Evolutionary conservation across 108 stramenopile species (phyloP).

Genomic region (Skeletonema grethae): DNA sequence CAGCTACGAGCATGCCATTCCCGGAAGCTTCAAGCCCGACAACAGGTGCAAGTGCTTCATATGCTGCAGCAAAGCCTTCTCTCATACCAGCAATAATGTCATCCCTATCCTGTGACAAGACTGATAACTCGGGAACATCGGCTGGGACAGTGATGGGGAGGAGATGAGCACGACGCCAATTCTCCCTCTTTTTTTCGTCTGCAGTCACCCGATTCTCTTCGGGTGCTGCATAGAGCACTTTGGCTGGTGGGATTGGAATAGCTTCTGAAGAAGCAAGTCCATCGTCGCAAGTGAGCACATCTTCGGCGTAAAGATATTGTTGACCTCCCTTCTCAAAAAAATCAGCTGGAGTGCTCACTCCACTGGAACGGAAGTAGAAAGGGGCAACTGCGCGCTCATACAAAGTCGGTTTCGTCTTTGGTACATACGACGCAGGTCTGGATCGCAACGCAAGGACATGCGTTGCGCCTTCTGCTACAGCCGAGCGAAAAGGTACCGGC

Average conservation of each 20-base stretch:
- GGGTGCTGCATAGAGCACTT: constrained; percentile 63
- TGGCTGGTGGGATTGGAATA: constrained; percentile 70
- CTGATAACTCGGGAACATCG: constrained; percentile 57
- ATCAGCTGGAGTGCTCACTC: constrained; percentile 57
- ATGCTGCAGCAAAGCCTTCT: constrained; percentile 74
- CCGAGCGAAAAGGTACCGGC: constrained; percentile 76
- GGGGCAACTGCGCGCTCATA: constrained; percentile 78
- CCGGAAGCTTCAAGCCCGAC: constrained; percentile 31
- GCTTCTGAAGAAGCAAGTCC: constrained; percentile 43
- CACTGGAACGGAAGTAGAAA: constrained; percentile 72
- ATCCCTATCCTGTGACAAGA: constrained; percentile 64
- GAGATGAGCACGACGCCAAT: constrained; percentile 73
- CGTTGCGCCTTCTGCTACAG: constrained; percentile 80
- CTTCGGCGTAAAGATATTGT: constrained; percentile 82
- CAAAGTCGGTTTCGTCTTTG: constrained; percentile 66
- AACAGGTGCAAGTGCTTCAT: constrained; percentile 65
- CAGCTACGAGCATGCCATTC: constrained; percentile 31
- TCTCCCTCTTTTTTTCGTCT: constrained; percentile 19
- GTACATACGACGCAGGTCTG: constrained; percentile 59
- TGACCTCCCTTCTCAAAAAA: constrained; percentile 83
- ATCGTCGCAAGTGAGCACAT: constrained; percentile 70
- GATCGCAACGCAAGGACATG: constrained; percentile 73
- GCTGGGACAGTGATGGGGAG: constrained; percentile 67
- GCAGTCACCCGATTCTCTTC: constrained; percentile 4
- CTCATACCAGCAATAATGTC: constrained; percentile 72